Evolutionary conservation across 129 eudicot species (phyloP), one percentile per base, ranked within the genome.

Genomic region (Sambucus nigra): DNA sequence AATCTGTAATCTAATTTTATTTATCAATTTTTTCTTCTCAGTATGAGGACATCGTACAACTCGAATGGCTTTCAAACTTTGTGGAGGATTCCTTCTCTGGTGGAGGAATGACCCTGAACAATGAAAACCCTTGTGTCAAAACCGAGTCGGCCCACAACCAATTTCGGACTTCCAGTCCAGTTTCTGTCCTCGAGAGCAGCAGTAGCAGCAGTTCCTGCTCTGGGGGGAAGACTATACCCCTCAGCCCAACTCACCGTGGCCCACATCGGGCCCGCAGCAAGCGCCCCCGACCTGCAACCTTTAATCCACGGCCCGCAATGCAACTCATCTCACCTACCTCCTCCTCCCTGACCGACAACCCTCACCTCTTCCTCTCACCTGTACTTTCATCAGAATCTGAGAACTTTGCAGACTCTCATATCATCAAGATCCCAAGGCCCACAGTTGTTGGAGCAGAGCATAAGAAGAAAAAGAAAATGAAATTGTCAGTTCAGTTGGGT

Each of bases 131-230:
- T 26, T 35, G 70, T 21, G 55, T 59, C 54, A 63, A 55, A 32
- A 76, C 77, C 58, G 81, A 65, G 59, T 31, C 70, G 1, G 32
- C 75, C 0, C 62, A 57, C 53, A 69, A 51, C 55, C 83, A 85
- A 23, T 91, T 85, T 59, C 94, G 75, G 53, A 76, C 71, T 27
- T 69, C 87, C 4, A 86, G 95, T 50, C 99, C 99, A 0, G 77
- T 91, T 20, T 91, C 95, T 2, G 99, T 91, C 26, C 80, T 91
- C 3, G 99, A 91, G 65, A 91, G 95, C 73, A 85, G 89, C 69
- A 82, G 93, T n/a, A 65, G 86, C 74, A 73, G 86, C 57, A 64
- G 74, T 57, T 73, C 89, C 15, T 69, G 68, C 78, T 76, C 86
- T 0, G 75, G 68, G 7, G 87, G 76, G 2, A 77, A 74, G 50